phyloP scores from a whole-genome alignment of 495 filamentous ascomycete genomes.

The Cercophora samala region DNA sequence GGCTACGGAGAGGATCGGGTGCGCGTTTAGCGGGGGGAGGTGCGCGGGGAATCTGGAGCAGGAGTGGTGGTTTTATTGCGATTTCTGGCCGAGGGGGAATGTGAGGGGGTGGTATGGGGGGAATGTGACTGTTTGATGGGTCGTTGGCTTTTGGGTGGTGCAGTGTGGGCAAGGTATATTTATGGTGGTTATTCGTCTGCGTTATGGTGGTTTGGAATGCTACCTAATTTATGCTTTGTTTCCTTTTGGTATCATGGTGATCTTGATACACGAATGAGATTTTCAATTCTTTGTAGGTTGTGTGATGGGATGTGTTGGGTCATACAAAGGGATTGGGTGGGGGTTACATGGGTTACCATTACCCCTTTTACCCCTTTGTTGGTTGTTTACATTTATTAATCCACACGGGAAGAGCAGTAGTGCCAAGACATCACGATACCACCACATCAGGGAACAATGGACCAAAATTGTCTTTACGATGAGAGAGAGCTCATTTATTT shows the following conservation, averaged over 20 bases:
- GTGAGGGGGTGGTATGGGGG: conserved; percentile 12
- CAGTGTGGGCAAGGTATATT: background rate
- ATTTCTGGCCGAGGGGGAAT: conserved; percentile 24
- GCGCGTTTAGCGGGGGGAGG: conserved; percentile 24
- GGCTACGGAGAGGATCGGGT: conserved; percentile 21
- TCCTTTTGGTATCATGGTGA: background rate
- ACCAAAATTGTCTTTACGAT: no score
- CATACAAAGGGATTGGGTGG: background rate
- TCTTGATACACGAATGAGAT: background rate
- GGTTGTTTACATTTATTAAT: background rate
- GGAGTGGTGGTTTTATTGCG: conserved; percentile 29
- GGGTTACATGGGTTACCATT: background rate
- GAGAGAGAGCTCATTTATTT: no score
- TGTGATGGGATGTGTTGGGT: background rate
- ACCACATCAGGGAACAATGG: no score
- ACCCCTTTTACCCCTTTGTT: background rate
- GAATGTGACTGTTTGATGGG: conserved; percentile 18
- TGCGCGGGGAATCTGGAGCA: conserved; percentile 20
- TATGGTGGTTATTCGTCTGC: background rate
- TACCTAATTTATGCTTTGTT: no score
- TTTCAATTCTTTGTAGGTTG: background rate
- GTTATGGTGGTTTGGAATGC: background rate
- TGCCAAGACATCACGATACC: no score
- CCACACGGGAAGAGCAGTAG: no score
- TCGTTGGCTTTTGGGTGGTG: background rate